Base-by-base conservation (phyloP, 345 rosid genomes). In the Pugionium dolabratum region DNA sequence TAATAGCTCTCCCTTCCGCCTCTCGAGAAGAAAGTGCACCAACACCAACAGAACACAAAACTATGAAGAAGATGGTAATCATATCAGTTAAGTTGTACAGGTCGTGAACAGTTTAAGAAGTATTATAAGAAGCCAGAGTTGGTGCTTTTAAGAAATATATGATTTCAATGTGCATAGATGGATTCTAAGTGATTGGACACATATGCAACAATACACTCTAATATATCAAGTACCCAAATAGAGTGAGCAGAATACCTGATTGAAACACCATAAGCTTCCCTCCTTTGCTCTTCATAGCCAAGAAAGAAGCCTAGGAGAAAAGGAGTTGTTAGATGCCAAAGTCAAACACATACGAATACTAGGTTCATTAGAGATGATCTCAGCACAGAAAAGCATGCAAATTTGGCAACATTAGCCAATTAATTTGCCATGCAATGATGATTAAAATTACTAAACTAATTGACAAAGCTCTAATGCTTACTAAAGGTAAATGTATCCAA, bases 11-110 rank as follows among this genome's bases (percentile, higher is more conserved):
- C 74, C 99, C 97, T 78, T 88, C 96, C 6, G 95, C 95, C 75
- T 94, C 99, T 80, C 99, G 84, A 47, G 91, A 85, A 70, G 96
- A 86, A 72, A 94, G 97, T 57, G 96, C 94, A 53, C 97, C 97
- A 69, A 90, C 61, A 42, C 99, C 99, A 76, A 81, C 85, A n/a
- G 99, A 94, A 49, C 96, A 97, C 80, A 94, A 78, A 44, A 90
- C 99, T 90, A 83, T 56, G 59, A 53, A 29, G 56, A 59, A 29
- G 66, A 71, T 6, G 55, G 34, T 65, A 33, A 70, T 39, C 35
- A 39, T 41, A 66, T 52, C 67, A 52, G 11, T 43, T 9, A 45
- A 44, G 43, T 46, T 74, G 59, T 36, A 56, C 11, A 57, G 45
- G 51, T 44, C 53, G 10, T 39, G 45, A 64, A 54, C 44, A 66